Evolutionary conservation across 345 rosid species (phyloP), one percentile per base, ranked within the genome.

Genomic region (Moricandia moricandioides): DNA sequence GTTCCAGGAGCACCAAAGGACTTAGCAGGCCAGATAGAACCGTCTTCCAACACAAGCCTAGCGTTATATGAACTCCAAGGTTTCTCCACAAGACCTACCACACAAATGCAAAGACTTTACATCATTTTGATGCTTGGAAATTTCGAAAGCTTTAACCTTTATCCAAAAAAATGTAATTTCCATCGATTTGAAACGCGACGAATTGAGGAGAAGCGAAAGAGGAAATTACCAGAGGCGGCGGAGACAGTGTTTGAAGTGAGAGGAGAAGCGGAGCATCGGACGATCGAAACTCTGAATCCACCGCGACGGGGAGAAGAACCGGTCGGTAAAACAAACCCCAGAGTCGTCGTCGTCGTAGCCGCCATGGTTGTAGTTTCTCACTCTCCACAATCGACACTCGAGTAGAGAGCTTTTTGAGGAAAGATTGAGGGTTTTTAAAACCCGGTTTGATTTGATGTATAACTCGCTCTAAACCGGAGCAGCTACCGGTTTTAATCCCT

Each of bases 1-100:
- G 98, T 92, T 52, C 98, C 99, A 8, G 83, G 83, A 62, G 97
- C 96, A 84, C 99, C 98, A 77, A 95, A 95, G 2, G 99, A 87
- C 86, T 92, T 96, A 40, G 98, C 99, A 69, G 73, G 86, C 99
- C 99, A 96, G 13, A 88, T 30, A 2, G 99, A 92, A 71, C 99
- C 98, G 64, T 92, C 99, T 77, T 88, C 95, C 66, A 91, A 89
- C 64, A 88, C 98, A 73, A 96, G 88, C 69, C 97, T 92, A 69
- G 97, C 97, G 78, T 92, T 82, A 27, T 92, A 83, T 5, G 84
- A 76, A 63, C 77, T 95, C 98, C 99, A 95, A 3, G 97, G 98
- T 64, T 90, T 91, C 74, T 89, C 97, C 51, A 40, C 86, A 63
- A 85, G 61, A 70, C 66, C 80, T 77, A 68, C 6, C 3, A n/a